A percentile compares a stretch with the other conserved stretches of the same genome.
phyloP scores from a whole-genome alignment of 2,329 filamentous ascomycete species.

The Gliomastix tumulicola region DNA sequence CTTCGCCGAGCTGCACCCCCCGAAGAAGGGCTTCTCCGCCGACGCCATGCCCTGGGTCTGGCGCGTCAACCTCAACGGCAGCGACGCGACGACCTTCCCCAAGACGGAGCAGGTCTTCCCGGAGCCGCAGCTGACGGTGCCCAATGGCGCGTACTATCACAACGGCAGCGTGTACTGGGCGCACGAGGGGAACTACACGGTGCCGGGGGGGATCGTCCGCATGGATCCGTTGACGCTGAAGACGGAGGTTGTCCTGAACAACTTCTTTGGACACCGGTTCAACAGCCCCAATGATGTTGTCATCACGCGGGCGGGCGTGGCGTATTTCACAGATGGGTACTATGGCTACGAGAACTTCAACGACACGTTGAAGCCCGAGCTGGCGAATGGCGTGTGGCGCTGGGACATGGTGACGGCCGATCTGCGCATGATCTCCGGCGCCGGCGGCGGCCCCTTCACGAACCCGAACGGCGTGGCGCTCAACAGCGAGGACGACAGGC shows the following conservation, averaged over 20 bases:
- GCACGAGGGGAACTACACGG: slow-evolving; percentile 9
- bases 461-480: slow-evolving; percentile 10
- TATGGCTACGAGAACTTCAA: slow-evolving; percentile 11
- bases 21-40: slow-evolving; percentile 6
- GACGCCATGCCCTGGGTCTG: slow-evolving; percentile 9
- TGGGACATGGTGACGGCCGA: slow-evolving; percentile 8
- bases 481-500: slow-evolving; percentile 6
- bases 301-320: slow-evolving; percentile 6
- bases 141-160: slow-evolving; percentile 10
- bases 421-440: slow-evolving; percentile 7
- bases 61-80: slow-evolving; percentile 7
- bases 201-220: slow-evolving; percentile 6
- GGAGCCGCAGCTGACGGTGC: slow-evolving; percentile 7
- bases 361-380: slow-evolving; percentile 8
- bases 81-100: slow-evolving; percentile 1
- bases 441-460: slow-evolving; percentile 8
- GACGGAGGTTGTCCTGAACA: slow-evolving; percentile 8
- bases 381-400: slow-evolving; percentile 9
- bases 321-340: slow-evolving; percentile 10
- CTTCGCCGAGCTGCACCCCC: slow-evolving; percentile 8
- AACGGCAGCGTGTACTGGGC: slow-evolving; percentile 9
- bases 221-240: slow-evolving; percentile 7
- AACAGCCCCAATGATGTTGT: slow-evolving; percentile 11
- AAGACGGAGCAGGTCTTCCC: slow-evolving; percentile 9
- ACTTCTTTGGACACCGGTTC: slow-evolving; percentile 10